phyloP scores from a whole-genome alignment of 2,329 filamentous ascomycete species.

The Cladosporium oxysporum region DNA sequence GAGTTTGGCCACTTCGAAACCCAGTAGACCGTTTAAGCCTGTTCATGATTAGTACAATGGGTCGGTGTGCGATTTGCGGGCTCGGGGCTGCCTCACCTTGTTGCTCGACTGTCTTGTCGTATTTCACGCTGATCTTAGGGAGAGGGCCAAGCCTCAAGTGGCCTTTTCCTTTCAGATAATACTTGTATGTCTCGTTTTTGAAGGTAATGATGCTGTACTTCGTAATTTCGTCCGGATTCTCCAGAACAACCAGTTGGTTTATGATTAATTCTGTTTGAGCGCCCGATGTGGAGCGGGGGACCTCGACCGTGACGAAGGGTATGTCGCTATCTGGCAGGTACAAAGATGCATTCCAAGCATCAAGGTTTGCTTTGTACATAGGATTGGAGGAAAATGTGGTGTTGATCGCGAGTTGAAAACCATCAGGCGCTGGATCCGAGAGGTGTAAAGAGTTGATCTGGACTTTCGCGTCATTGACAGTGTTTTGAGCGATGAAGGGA shows the following conservation, averaged over 20 bases:
- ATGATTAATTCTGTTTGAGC: slow-evolving; percentile 46
- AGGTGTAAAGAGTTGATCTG: slow-evolving; percentile 53
- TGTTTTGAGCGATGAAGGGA: slow-evolving; percentile 58
- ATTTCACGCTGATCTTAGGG: slow-evolving; percentile 53
- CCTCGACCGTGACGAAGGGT: slow-evolving; percentile 47
- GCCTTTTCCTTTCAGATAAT: slow-evolving; percentile 56
- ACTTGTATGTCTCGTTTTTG: slow-evolving; percentile 49
- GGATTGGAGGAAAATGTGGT: slow-evolving; percentile 32
- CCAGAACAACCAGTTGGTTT: slow-evolving; percentile 48
- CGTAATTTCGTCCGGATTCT: slow-evolving; percentile 48
- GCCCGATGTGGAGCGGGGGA: slow-evolving; percentile 49
- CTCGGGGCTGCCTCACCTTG: neutral
- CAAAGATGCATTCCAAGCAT: slow-evolving; percentile 55
- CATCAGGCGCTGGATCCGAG: slow-evolving; percentile 50
- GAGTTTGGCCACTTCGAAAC: slow-evolving; percentile 55
- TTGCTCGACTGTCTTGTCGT: slow-evolving; percentile 51
- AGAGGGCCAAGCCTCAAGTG: slow-evolving; percentile 53
- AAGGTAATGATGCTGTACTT: slow-evolving; percentile 54
- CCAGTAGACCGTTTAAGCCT: slow-evolving; percentile 61
- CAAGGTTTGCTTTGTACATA: slow-evolving; percentile 56
- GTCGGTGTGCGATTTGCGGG: neutral
- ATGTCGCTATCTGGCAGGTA: slow-evolving; percentile 44
- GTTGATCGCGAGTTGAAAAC: neutral
- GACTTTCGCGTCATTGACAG: slow-evolving; percentile 55
- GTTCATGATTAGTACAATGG: neutral